Evolutionary conservation across 208 protist species (phyloP).

Genomic region (Leishmania braziliensis): DNA sequence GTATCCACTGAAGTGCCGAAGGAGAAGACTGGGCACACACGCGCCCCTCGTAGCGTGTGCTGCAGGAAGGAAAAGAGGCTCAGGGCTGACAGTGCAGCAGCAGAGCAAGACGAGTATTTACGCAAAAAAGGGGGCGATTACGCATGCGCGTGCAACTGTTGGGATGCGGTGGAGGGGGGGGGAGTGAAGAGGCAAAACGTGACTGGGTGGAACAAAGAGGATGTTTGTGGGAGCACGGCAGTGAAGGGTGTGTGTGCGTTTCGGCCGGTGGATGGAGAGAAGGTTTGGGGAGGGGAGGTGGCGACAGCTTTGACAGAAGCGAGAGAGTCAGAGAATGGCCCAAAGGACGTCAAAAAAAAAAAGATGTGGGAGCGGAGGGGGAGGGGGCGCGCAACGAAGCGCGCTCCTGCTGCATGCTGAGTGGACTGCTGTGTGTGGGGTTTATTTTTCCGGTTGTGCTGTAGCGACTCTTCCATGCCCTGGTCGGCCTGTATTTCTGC

Average conservation of each 20-base stretch:
- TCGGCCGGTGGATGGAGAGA: background rate
- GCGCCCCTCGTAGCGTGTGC: background rate
- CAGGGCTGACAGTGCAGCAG: background rate
- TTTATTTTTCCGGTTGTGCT: background rate
- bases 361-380: no score
- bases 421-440: background rate
- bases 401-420: background rate
- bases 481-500: background rate
- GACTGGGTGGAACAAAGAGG: background rate
- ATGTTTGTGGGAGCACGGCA: background rate
- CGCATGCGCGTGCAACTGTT: background rate
- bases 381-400: no score
- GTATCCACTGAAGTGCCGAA: background rate
- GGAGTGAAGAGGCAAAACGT: background rate
- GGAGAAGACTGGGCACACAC: background rate
- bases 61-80: background rate
- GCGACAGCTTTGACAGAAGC: background rate
- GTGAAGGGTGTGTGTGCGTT: background rate
- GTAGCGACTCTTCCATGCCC: background rate
- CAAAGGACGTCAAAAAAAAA: background rate
- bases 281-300: background rate
- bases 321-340: slow-evolving; percentile 12
- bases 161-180: background rate
- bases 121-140: background rate
- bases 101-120: background rate